Base-by-base conservation (phyloP, 768 basidiomycete genomes). In the Russula virescens region DNA sequence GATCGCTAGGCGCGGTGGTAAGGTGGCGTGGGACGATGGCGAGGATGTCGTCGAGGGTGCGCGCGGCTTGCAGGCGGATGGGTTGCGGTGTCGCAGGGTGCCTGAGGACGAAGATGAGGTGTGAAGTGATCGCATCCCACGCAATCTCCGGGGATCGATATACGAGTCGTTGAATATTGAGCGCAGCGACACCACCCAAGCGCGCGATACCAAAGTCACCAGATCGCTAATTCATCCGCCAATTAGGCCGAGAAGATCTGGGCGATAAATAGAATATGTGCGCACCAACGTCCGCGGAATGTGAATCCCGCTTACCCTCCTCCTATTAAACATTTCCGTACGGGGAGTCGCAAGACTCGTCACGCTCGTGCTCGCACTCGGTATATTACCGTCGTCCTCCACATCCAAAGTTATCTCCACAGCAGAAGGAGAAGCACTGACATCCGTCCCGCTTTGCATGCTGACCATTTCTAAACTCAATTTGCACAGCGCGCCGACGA, bases 141-240 rank as follows among this genome's bases (percentile, higher is more conserved):
- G 91, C 94, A 13, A 94, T 76, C 14, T 87, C 85, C 0, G 91
- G 85, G 13, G 88, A 81, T n/a, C 87, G 82, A 64, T 88, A 88
- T 52, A 97, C 87, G 19, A 99, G 78, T 4, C 96, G 86, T 70
- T 91, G 85, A 26, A 97, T 86, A 70, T 98, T 99, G 57, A 91
- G 79, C 67, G 85, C 78, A 0, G 88, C 81, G 11, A 96, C 87
- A 1, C 83, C 82, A 10, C 93, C 89, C 25, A 98, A 76, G 70
- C 91, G 92, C 62, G 83, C 83, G 60, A 98, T 87, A n/a, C 93
- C 91, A 76, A 97, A 98, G 66, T 99, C 96, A 0, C 91, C 91
- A 0, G 89, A 82, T n/a, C 89, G 82, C 90, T 94, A 62, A 14
- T 50, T 42, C 58, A 61, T 14, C 52, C 66, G 19, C 38, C 58